Evolutionary conservation across 2,329 filamentous ascomycete genomes (phyloP), one percentile per base, ranked within the genome.

Genomic region (Stagonosporopsis chrysanthemi): DNA sequence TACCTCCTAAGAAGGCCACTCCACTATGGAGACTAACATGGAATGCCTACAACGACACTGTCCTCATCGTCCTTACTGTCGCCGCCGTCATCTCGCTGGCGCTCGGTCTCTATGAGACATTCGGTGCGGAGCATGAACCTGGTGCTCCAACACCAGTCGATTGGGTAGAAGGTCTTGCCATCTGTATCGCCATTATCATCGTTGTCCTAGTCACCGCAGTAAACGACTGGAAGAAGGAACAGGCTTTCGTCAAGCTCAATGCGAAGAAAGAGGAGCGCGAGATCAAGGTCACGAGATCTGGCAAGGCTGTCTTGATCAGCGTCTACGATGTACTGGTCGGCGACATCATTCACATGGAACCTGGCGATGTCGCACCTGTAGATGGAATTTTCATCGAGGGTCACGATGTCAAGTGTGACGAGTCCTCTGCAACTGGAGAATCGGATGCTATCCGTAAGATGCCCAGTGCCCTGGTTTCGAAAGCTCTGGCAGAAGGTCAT

Each of bases 1-100:
- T 90, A 22, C 88, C 88, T 0, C 82, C 85, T 40, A 86, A 87
- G 69, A 88, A 89, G 72, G 79, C 82, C 2, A 87, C 85, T 26
- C 82, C 85, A 2, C 81, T 90, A 38, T 80, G 85, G 65, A 79
- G 78, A 56, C 70, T 90, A 7, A 81, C 87, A 56, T 91, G 88
- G 88, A 84, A 84, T 60, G 87, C 88, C 2, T 90, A 89, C 73
- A 89, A 90, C 64, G 89, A 91, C 75, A 89, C 89, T 62, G 86
- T 91, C 33, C 83, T 92, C 36, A 88, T 91, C 36, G 77, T 91
- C 6, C 77, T 91, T 57, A 89, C 88, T 0, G 81, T 86, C 33
- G 89, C 89, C 9, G 89, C 89, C 1, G 78, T 87, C 11, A 82
- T 91, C 11, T 91, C 88, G 0, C 76, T 91, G 7, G 86, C 86